Base-by-base conservation (phyloP, 805 yeast species). In the Starmerella geochares region DNA sequence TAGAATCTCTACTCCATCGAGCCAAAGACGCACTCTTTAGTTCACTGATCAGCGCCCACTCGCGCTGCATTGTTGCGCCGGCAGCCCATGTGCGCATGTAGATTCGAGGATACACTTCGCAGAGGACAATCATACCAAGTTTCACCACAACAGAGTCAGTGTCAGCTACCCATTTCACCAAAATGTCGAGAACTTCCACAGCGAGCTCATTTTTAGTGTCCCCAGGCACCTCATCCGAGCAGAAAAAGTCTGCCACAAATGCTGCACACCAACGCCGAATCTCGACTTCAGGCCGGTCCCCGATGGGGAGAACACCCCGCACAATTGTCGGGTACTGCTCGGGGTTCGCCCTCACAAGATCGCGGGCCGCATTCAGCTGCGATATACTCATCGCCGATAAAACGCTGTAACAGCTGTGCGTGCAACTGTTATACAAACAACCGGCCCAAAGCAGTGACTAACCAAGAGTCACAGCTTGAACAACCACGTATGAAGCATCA, bases 21-120 rank as follows among this genome's bases (percentile, higher is more conserved):
- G 71, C 65, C n/a, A 83, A 63, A n/a, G 86, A 69, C 29, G 67
- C 68, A 27, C 69, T 68, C 65, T 83, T 85, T 58, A 88, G 65
- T 6, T 70, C 72, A 14, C 69, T 63, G 53, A 84, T 72, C 70
- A 23, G 67, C 62, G 94, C 94, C 86, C 14, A 69, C 55, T 11
- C 60, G 60, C 5, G 57, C 56, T 49, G 69, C 68, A 63, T 70
- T 21, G 70, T 74, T 42, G 45, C 73, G 71, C 52, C 58, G 1
- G 24, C 33, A 3, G 35, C 51, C 41, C 41, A 28, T 9, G 54
- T 43, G 21, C 25, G 73, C 61, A 51, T 68, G 72, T 53, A 77
- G 70, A 35, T 72, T 55, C 57, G 59, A 14, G 77, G 77, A 55
- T 73, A 78, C n/a, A 71, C 60, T 36, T 66, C 62, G 6, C 77